A percentile compares a stretch with the other conserved stretches of the same genome.
Conservation (phyloP, 2,329 filamentous ascomycete genomes). For the Cercospora sp. region DNA sequence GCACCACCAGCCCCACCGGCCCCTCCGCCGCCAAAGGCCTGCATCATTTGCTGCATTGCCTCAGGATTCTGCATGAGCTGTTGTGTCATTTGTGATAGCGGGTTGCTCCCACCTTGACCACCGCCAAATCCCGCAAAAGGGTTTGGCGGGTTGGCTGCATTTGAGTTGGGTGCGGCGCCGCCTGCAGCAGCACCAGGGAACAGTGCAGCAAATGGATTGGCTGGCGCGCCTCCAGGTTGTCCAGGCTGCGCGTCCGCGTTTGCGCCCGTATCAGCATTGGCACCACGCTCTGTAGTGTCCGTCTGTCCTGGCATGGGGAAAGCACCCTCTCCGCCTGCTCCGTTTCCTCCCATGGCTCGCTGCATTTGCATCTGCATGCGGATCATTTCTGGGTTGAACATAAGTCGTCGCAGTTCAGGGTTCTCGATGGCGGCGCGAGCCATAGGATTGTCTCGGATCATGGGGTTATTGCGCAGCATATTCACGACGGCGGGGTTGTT, state of each 20-base stretch:
- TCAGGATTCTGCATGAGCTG: slow-evolving; percentile 60
- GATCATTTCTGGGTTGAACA: slow-evolving; percentile 85
- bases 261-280: slow-evolving; percentile 30
- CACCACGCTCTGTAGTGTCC: slow-evolving; percentile 66
- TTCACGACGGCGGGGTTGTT: slow-evolving; percentile 94
- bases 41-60: slow-evolving; percentile 53
- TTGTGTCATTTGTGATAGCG: slow-evolving; percentile 49
- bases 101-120: slow-evolving; percentile 42
- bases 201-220: slow-evolving; percentile 63
- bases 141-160: slow-evolving; percentile 51
- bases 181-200: slow-evolving; percentile 46
- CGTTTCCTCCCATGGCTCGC: slow-evolving; percentile 59
- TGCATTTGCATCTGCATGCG: slow-evolving; percentile 82
- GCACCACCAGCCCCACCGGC: slow-evolving; percentile 39
- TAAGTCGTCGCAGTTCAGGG: slow-evolving; percentile 84
- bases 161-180: slow-evolving; percentile 33
- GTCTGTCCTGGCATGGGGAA: slow-evolving; percentile 93
- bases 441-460: slow-evolving; percentile 89
- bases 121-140: slow-evolving; percentile 64
- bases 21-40: slow-evolving; percentile 56
- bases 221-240: slow-evolving; percentile 32
- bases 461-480: slow-evolving; percentile 62
- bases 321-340: slow-evolving; percentile 50
- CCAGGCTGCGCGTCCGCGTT: slow-evolving; percentile 34
- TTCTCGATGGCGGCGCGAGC: slow-evolving; percentile 84